Evolutionary conservation across 495 filamentous ascomycete species (phyloP).

Genomic region (Filosporella fistucella): DNA sequence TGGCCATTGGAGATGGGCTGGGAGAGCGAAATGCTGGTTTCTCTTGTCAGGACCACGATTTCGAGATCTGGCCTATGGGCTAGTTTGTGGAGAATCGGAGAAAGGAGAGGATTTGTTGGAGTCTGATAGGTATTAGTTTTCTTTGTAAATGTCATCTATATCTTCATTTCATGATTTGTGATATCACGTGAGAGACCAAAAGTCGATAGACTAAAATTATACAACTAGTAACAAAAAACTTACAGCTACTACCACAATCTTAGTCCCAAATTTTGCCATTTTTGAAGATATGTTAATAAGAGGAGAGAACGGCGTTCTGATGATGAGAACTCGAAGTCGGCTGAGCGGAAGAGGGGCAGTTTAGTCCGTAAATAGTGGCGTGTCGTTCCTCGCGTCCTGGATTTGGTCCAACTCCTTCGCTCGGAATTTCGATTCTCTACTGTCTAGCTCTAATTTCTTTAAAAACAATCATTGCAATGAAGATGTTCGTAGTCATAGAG

Average conservation of each 20-base stretch:
- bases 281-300: not conserved
- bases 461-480: too few species aligned
- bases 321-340: too few species aligned
- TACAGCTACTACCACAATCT: slow-evolving; percentile 3
- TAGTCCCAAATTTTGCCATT: not conserved
- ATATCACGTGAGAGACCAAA: not conserved
- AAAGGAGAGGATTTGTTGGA: slow-evolving; percentile 11
- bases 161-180: not conserved
- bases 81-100: slow-evolving; percentile 7
- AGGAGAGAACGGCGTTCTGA: too few species aligned
- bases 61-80: not conserved
- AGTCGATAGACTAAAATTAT: too few species aligned
- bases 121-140: slow-evolving; percentile 2
- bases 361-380: too few species aligned
- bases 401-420: too few species aligned
- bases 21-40: slow-evolving; percentile 3
- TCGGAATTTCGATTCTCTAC: too few species aligned
- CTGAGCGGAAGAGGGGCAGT: too few species aligned
- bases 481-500: too few species aligned
- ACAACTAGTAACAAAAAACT: not conserved
- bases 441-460: too few species aligned
- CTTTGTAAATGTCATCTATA: not conserved
- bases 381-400: too few species aligned
- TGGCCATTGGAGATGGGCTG: not conserved
- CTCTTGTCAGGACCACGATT: slow-evolving; percentile 10